Conservation (phyloP, 192 early-diverging fungal genomes). For the Rhizoclosmatium sp. region DNA sequence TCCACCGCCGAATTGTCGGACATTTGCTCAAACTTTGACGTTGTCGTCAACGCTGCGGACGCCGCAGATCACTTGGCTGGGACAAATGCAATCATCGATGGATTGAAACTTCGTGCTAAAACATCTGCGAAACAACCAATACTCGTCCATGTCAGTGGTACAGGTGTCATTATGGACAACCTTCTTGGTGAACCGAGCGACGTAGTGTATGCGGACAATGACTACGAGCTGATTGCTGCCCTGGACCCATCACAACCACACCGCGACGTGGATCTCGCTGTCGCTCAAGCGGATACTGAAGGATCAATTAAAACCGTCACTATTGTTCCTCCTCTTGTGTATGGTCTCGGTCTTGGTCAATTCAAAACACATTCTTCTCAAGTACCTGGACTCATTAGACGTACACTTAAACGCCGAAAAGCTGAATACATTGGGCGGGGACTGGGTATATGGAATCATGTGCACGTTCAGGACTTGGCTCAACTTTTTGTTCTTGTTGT, state of each 20-base stretch:
- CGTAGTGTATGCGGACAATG: slow-evolving; percentile 21
- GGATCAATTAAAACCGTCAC: slow-evolving; percentile 31
- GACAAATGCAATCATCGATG: slow-evolving; percentile 40
- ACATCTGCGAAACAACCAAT: not conserved
- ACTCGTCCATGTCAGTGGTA: slow-evolving; percentile 41
- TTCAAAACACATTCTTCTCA: slow-evolving; percentile 44
- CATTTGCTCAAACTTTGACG: slow-evolving; percentile 13
- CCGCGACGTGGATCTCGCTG: slow-evolving; percentile 43
- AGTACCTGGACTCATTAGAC: slow-evolving; percentile 37
- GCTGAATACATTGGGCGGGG: slow-evolving; percentile 40
- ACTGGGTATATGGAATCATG: slow-evolving; percentile 33
- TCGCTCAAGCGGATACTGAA: slow-evolving; percentile 19
- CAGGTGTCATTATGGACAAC: slow-evolving; percentile 45
- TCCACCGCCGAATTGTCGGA: slow-evolving; percentile 5
- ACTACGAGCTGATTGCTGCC: slow-evolving; percentile 10
- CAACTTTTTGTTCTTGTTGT: not conserved
- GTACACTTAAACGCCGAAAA: not conserved
- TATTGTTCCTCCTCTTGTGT: slow-evolving; percentile 44
- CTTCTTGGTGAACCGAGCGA: slow-evolving; percentile 15
- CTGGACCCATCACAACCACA: slow-evolving; percentile 39
- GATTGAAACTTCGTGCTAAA: slow-evolving; percentile 10
- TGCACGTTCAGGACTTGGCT: slow-evolving; percentile 39
- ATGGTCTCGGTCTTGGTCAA: slow-evolving; percentile 30
- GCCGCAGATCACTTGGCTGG: slow-evolving; percentile 40
- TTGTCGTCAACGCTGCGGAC: slow-evolving; percentile 49